These are phyloP conservation scores for Boletus speciosus DNA, from an alignment of 768 basidiomycete genomes.

Conservation along the genomic window DNA sequence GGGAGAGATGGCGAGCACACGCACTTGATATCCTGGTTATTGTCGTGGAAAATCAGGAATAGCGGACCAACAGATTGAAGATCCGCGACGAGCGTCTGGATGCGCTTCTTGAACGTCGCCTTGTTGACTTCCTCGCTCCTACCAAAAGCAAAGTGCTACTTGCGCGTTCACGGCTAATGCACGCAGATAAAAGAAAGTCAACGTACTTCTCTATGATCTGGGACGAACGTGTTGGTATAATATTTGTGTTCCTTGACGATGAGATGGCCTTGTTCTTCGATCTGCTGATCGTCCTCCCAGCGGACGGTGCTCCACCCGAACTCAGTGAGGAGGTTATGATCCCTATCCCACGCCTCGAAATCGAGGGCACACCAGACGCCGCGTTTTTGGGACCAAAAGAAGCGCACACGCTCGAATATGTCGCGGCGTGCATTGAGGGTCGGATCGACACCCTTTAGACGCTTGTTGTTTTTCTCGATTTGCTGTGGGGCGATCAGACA, in stretches of 20 bases:
- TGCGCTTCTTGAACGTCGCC: slow-evolving; percentile 47
- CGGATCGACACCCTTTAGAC: slow-evolving; percentile 61
- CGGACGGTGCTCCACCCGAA: slow-evolving; percentile 69
- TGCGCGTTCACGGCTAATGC: background rate
- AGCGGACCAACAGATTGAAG: slow-evolving; percentile 51
- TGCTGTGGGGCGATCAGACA: slow-evolving; percentile 38
- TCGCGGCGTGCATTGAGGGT: slow-evolving; percentile 53
- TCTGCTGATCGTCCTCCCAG: slow-evolving; percentile 51
- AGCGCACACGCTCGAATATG: slow-evolving; percentile 65
- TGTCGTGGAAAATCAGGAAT: slow-evolving; percentile 80
- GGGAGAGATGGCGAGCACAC: background rate
- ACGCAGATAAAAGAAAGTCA: background rate
- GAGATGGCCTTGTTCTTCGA: slow-evolving; percentile 54
- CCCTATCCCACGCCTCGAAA: slow-evolving; percentile 80
- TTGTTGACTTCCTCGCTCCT: slow-evolving; percentile 52
- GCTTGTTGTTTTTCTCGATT: slow-evolving; percentile 79
- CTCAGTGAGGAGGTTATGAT: slow-evolving; percentile 72
- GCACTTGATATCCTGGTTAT: slow-evolving; percentile 73
- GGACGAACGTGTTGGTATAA: slow-evolving; percentile 64
- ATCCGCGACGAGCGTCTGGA: slow-evolving; percentile 44
- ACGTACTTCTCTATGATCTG: slow-evolving; percentile 55
- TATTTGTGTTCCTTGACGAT: slow-evolving; percentile 59
- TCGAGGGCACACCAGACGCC: slow-evolving; percentile 79
- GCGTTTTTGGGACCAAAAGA: slow-evolving; percentile 56
- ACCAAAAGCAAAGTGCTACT: slow-evolving; percentile 67